phyloP scores from a whole-genome alignment of 106 monocot species.

The Phalaenopsis equestris region DNA sequence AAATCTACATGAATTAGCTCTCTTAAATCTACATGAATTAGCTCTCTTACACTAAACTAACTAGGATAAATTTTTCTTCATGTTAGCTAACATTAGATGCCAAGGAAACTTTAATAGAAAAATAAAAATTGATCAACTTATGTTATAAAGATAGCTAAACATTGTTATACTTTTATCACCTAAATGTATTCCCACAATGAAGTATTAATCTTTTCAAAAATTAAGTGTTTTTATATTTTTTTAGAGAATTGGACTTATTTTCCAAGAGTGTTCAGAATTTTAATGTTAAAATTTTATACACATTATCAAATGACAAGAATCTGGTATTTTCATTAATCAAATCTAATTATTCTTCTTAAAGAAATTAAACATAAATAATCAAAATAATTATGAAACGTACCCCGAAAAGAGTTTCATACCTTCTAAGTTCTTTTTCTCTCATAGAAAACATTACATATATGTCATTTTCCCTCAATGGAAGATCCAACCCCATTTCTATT shows the following conservation, averaged over 20 bases:
- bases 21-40: neutral
- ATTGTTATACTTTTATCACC: neutral
- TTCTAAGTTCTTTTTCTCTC: constrained; percentile 57
- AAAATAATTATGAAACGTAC: neutral
- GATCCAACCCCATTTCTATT: constrained; percentile 47
- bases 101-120: neutral
- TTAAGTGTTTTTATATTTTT: neutral
- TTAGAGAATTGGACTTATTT: neutral
- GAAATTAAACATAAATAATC: neutral
- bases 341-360: neutral
- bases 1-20: neutral
- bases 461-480: constrained; percentile 37
- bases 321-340: neutral
- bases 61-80: neutral
- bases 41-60: neutral
- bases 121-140: neutral
- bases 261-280: neutral
- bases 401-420: constrained; percentile 21
- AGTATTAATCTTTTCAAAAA: neutral
- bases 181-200: neutral
- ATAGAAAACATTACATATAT: constrained; percentile 27
- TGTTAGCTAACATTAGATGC: neutral
- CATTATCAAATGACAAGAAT: neutral
- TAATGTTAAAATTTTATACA: neutral
- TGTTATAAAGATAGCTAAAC: neutral